Base-by-base conservation (phyloP, 495 filamentous ascomycete genomes). In the Lasiosphaeria ovina region DNA sequence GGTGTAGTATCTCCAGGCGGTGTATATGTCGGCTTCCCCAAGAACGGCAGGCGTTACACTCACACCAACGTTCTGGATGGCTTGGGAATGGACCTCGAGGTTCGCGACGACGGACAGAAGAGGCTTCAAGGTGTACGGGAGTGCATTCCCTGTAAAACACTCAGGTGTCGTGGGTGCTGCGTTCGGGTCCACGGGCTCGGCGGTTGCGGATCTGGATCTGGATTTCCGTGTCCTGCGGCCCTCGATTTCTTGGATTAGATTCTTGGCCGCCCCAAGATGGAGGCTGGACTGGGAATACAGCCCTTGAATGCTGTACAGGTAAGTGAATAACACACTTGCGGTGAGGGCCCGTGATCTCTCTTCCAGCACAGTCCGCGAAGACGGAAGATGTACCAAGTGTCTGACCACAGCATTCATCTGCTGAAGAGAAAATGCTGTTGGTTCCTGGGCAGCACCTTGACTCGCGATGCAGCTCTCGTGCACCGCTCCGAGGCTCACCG, bases 191-290 rank as follows among this genome's bases (percentile, higher is more conserved):
- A n/a, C 7, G 14, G 3, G 44, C 44, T 47, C 2, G 8, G 44
- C 44, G 11, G 44, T 47, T 47, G 12, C 44, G 4, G 44, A 47
- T 8, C 44, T 14, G 4, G 44, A 47, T 8, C 44, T 14, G 44
- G 44, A n/a, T n/a, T n/a, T 2, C 12, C 11, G 44, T 47, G 2
- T n/a, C 8, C 16, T 47, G 16, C 14, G 38, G 38, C 38, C 44
- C 44, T 47, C 44, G 44, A 47, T 9, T n/a, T 47, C 44, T 47
- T 47, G 5, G 6, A 47, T 47, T n/a, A 47, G 44, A 47, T 47
- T 47, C 44, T 47, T 47, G 44, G 44, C 44, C 11, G 44, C 44
- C 12, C 4, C 11, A n/a, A 47, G 44, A n/a, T 47, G 44, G 11
- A 47, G 12, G 44, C 4, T 8, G 44, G 44, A 47, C 11, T 47